A percentile compares a stretch with the other conserved stretches of the same genome.
These are phyloP conservation scores for Nitzschia sp. DNA, from an alignment of 108 stramenopile genomes.

Conservation along the genomic window DNA sequence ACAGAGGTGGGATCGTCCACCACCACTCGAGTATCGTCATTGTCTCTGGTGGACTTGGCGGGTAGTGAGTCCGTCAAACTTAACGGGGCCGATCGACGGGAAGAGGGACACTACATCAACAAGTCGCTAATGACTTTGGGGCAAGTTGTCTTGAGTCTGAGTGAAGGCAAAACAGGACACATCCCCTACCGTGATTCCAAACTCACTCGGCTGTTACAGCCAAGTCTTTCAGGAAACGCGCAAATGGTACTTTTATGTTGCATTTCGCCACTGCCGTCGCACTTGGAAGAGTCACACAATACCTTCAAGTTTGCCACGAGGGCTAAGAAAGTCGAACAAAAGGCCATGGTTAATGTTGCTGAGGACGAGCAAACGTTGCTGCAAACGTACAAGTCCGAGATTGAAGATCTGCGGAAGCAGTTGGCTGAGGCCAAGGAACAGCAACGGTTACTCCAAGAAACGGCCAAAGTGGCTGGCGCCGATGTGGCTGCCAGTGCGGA, in stretches of 20 bases:
- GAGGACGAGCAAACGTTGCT: constrained; percentile 77
- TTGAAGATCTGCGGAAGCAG: constrained; percentile 82
- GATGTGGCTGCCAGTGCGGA: constrained; percentile 4
- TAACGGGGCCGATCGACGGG: constrained; percentile 83
- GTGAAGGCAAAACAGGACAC: constrained; percentile 55
- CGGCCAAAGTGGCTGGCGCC: neutral
- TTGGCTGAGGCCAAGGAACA: constrained; percentile 61
- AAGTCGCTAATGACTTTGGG: constrained; percentile 92
- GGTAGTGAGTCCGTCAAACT: constrained; percentile 82
- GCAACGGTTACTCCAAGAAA: constrained; percentile 38
- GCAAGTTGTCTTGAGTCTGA: constrained; percentile 85
- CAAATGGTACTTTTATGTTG: constrained; percentile 86
- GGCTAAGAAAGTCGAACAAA: constrained; percentile 90
- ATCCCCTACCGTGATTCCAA: constrained; percentile 90
- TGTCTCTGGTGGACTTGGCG: constrained; percentile 84
- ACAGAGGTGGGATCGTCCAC: constrained; percentile 29
- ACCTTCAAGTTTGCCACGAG: constrained; percentile 93
- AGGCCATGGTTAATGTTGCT: constrained; percentile 69
- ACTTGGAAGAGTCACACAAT: constrained; percentile 90
- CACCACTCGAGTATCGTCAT: constrained; percentile 62
- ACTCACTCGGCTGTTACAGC: constrained; percentile 92
- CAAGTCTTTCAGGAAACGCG: constrained; percentile 88
- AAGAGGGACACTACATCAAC: constrained; percentile 98
- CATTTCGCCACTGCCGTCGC: constrained; percentile 65
- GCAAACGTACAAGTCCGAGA: constrained; percentile 79